Evolutionary conservation across 306 rosid genomes (phyloP), one percentile per base, ranked within the genome.

Genomic region (Cucumis sativus): DNA sequence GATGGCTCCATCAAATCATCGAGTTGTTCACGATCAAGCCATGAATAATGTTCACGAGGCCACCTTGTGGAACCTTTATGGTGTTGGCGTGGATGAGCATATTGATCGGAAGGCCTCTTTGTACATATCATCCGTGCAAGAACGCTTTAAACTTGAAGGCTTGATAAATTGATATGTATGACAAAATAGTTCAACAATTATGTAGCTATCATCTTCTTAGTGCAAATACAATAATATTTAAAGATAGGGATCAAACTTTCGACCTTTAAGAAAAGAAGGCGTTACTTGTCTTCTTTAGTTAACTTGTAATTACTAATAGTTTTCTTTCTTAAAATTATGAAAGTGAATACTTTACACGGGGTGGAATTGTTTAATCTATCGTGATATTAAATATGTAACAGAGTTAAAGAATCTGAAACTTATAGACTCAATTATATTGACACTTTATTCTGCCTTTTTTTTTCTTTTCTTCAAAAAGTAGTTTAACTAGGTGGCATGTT

Each of bases 131-230:
- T 30, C 77, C 0, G 77, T 73, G 21, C 77, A 73, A 52, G 77
- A 73, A 52, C 77, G 77, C 18, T 73, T 73, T 33, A 73, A 45
- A 33, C 77, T 73, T 11, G 77, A 73, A 7, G 77, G 77, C 2
- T 52, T 52, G 6, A 73, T 30, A 17, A 52, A 33, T 10, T 51
- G 62, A 47, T 12, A 12, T 47, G 4, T 47, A 1, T 3, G 17
- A 6, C 16, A 13, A 47, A 12, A 47, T 0, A 5, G 10, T 10
- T 39, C 63, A 58, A 9, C 4, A 18, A 39, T 66, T 2, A 66
- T 18, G 17, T 47, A 14, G 10, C 41, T 14, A n/a, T 30, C 41
- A 7, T 30, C 15, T 39, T 39, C 37, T 37, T 41, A 41, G 0
- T 8, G 9, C 47, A 41, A 41, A 7, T 41, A 41, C 47, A 41